Evolutionary conservation across 1,284 basidiomycete species (phyloP).

Genomic region (Fistulinella staudtii): DNA sequence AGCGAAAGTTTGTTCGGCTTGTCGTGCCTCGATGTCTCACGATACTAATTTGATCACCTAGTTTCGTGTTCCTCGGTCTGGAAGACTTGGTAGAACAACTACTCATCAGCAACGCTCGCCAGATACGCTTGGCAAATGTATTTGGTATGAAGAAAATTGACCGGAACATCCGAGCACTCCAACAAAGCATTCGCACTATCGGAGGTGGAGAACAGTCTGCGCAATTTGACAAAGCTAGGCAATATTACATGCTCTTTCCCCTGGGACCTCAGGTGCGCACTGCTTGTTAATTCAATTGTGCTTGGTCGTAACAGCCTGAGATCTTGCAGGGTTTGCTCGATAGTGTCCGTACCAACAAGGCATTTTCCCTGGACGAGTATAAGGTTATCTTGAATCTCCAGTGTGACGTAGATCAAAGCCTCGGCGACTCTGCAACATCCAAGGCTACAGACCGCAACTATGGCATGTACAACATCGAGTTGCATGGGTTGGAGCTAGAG

Average conservation of each 20-base stretch:
- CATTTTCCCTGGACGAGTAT: conserved; percentile 86
- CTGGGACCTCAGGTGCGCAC: conserved; percentile 67
- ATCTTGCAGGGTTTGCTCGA: conserved; percentile 71
- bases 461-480: conserved; percentile 76
- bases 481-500: conserved; percentile 75
- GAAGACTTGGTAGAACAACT: conserved; percentile 85
- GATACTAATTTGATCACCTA: conserved; percentile 27
- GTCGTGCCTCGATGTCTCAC: background rate
- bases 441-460: conserved; percentile 66
- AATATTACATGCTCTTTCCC: conserved; percentile 80
- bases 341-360: conserved; percentile 55
- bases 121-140: conserved; percentile 68
- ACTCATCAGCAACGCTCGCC: conserved; percentile 72
- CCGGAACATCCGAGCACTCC: conserved; percentile 88
- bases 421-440: conserved; percentile 45
- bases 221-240: conserved; percentile 72
- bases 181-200: conserved; percentile 88
- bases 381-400: conserved; percentile 85
- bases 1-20: conserved; percentile 56
- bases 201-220: conserved; percentile 56
- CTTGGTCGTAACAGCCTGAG: background rate
- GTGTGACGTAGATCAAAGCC: conserved; percentile 69
- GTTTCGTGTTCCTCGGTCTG: conserved; percentile 86
- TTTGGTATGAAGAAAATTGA: conserved; percentile 87
- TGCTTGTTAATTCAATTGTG: background rate